A percentile compares a stretch with the other conserved stretches of the same genome.
Conservation (phyloP, 768 basidiomycete genomes). For the Dioszegia aurantiaca region DNA sequence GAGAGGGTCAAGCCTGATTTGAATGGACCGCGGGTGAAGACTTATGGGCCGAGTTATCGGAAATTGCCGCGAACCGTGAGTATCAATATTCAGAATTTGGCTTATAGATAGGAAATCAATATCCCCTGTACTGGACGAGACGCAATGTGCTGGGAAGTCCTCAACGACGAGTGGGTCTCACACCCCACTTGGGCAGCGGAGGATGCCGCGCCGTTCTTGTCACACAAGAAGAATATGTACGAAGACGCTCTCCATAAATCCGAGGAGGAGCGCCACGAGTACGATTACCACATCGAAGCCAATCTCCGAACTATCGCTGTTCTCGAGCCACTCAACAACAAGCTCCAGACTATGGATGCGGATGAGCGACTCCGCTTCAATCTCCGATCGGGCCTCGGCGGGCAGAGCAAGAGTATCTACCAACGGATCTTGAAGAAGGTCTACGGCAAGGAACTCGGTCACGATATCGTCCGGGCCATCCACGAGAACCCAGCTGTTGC, state of each 20-base stretch:
- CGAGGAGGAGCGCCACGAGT: constrained; percentile 97
- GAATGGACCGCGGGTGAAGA: constrained; percentile 50
- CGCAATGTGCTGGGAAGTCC: constrained; percentile 86
- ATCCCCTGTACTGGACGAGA: constrained; percentile 93
- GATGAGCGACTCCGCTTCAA: constrained; percentile 81
- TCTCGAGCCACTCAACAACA: constrained; percentile 78
- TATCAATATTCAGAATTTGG: constrained; percentile 24
- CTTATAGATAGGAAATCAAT: constrained; percentile 66
- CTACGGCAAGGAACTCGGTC: constrained; percentile 62
- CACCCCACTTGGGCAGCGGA: constrained; percentile 98
- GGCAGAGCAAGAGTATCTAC: constrained; percentile 79
- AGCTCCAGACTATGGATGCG: constrained; percentile 81
- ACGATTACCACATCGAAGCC: constrained; percentile 90
- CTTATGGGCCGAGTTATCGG: constrained; percentile 89
- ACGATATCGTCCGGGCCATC: constrained; percentile 60
- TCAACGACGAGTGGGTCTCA: constrained; percentile 97
- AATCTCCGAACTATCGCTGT: constrained; percentile 84
- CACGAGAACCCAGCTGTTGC: constrained; percentile 88
- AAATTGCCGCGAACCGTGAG: constrained; percentile 81
- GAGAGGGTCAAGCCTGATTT: constrained; percentile 70
- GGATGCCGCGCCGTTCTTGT: constrained; percentile 78
- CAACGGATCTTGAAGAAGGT: constrained; percentile 90
- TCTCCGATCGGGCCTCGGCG: constrained; percentile 84
- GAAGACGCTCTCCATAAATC: constrained; percentile 95
- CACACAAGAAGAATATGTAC: constrained; percentile 94